Percentiles rank a stretch among this genome's conserved stretches.
phyloP scores from a whole-genome alignment of 306 rosid species.

The Cucumis hystrix region DNA sequence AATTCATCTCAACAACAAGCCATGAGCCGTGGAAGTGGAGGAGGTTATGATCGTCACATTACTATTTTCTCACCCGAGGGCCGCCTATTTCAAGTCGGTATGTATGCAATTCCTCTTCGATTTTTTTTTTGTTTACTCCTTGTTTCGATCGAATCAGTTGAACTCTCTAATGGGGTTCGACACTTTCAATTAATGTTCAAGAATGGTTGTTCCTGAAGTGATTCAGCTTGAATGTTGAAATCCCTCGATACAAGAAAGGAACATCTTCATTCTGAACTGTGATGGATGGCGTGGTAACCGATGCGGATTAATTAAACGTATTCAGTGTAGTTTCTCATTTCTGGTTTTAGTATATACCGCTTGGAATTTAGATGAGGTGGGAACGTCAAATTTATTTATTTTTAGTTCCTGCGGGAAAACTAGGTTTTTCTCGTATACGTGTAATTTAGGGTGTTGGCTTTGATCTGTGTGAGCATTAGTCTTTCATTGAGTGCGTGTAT shows the following conservation, averaged over 20 bases:
- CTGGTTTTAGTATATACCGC: not conserved
- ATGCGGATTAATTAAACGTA: not conserved
- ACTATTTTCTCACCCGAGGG: conserved; percentile 99
- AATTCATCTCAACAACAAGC: not conserved
- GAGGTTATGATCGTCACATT: conserved; percentile 95
- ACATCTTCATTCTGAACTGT: not conserved
- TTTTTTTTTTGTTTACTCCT: not conserved
- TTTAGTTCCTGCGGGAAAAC: not conserved
- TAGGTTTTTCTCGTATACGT: not conserved
- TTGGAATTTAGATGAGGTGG: not conserved
- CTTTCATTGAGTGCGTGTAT: not conserved
- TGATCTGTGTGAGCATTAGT: not conserved
- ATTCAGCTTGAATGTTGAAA: not conserved
- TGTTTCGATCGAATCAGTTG: not conserved
- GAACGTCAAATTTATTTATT: not conserved
- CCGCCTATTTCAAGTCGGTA: conserved; percentile 76
- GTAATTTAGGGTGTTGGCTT: not conserved
- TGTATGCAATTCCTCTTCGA: not conserved
- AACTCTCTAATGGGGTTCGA: not conserved
- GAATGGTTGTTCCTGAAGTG: not conserved
- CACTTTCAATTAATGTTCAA: not conserved
- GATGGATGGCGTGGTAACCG: not conserved
- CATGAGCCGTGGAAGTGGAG: conserved; percentile 80
- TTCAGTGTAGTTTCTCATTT: not conserved
- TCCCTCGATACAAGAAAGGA: not conserved